Conservation (phyloP, 2,329 filamentous ascomycete genomes). For the Aspergillus flavus region DNA sequence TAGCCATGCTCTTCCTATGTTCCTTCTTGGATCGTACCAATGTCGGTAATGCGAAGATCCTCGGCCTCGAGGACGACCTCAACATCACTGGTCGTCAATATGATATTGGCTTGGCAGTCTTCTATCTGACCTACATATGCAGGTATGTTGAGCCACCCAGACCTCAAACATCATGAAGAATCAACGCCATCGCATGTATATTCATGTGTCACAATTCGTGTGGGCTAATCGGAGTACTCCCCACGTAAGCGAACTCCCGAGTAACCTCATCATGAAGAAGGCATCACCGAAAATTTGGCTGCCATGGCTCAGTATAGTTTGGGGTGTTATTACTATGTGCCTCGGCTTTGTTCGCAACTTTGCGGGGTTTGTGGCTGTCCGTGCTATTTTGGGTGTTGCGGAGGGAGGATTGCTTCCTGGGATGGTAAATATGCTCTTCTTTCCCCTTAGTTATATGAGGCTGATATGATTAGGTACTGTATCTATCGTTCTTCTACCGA, state of each 20-base stretch:
- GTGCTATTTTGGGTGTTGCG: conserved; percentile 63
- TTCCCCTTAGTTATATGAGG: not conserved
- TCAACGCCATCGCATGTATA: not conserved
- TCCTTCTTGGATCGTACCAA: conserved; percentile 72
- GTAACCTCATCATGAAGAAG: conserved; percentile 65
- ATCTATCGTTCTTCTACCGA: conserved; percentile 65
- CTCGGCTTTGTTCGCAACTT: conserved; percentile 42
- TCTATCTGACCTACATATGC: conserved; percentile 62
- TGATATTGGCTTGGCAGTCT: conserved; percentile 64
- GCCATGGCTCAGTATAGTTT: conserved; percentile 57
- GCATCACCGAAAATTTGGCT: conserved; percentile 64
- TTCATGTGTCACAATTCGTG: not conserved
- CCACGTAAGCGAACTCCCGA: conserved; percentile 61
- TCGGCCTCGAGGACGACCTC: conserved; percentile 62
- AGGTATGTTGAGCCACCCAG: conserved; percentile 44
- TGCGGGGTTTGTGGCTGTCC: conserved; percentile 62
- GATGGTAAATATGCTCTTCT: conserved; percentile 51
- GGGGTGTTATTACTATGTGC: conserved; percentile 59
- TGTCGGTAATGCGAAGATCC: conserved; percentile 70
- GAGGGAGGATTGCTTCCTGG: conserved; percentile 69
- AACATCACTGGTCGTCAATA: conserved; percentile 64
- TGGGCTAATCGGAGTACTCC: too few relatives aligned
- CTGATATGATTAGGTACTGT: conserved; percentile 54
- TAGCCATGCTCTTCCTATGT: conserved; percentile 67
- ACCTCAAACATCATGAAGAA: not conserved